Base-by-base conservation (phyloP, 2,329 filamentous ascomycete genomes). In the Aureobasidium sp. region DNA sequence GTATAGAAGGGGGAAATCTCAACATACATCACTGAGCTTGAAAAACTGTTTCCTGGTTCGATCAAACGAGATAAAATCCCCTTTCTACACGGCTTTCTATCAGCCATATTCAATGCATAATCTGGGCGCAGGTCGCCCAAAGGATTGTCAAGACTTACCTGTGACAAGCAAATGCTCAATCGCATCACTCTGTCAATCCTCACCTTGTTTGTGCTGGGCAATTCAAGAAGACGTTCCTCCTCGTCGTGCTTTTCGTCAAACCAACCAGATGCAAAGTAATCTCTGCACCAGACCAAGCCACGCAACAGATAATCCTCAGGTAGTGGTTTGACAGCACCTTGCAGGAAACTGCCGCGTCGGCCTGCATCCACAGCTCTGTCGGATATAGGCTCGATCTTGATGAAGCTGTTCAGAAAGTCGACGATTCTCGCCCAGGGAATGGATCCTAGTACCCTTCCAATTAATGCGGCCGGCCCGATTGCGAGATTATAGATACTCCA, bases 251-350 rank as follows among this genome's bases (percentile, higher is more conserved):
- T 76, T 1, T 76, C 74, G 7, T 74, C 73, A 61, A 87, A 87
- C 79, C 79, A 86, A 0, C 73, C 68, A 0, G 66, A 53, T 0
- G 83, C 81, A 50, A 79, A 83, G 53, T 84, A 84, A 10, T 72
- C 71, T 2, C 80, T 73, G 0, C 76, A 71, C 71, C 81, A 87
- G 1, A 81, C 64, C 1, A 86, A 69, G 0, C 85, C 85, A 1
- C 83, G 74, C 53, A 88, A 75, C 0, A 79, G 74, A 58, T 80
- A 87, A 56, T 90, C 86, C 44, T 89, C 86, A 0, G 84, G 83
- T 0, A 89, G 64, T 0, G 85, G 84, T 1, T 75, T 71, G 1
- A 72, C 73, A 0, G 73, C 64, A 1, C 39, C 38, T 62, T 69
- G 27, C 70, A 66, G 58, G 68, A 56, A 80, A 68, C 22, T 71